Base-by-base conservation (phyloP, 2,329 filamentous ascomycete species). In the Penicillium glabrum region DNA sequence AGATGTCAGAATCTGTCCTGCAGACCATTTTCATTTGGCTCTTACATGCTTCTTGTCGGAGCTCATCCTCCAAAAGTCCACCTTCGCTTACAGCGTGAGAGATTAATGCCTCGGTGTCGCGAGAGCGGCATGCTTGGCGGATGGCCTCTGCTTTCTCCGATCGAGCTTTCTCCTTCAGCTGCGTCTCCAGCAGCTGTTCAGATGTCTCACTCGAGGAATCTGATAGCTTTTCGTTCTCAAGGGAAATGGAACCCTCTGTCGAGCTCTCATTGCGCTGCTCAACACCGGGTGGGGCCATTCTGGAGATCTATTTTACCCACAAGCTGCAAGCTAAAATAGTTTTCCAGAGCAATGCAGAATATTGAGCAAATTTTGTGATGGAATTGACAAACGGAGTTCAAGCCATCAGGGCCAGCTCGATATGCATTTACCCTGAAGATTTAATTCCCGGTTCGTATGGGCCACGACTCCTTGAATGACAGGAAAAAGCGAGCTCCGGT, bases 31-130 rank as follows among this genome's bases (percentile, higher is more conserved):
- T 46, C 41, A 27, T 23, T 46, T 35, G 37, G 27, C 33, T 84
- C 90, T 76, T 84, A 96, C 93, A 97, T 64, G 90, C 91, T 73
- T 80, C 78, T 68, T 84, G 83, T 63, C 93, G 88, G 61, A 95
- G 74, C 27, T 80, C 76, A 70, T 92, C 89, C 21, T 80, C 82
- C 54, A 91, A 69, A 60, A 91, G 82, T 19, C 89, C 89, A n/a
- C 86, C 88, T 52, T 79, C 75, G 1, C 85, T 84, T 51, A 83
- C 82, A 39, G 89, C 88, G 58, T 89, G 77, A 13, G 68, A 67
- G 58, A 83, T 79, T 54, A 92, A 79, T 44, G 76, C 74, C 35
- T 80, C 73, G 35, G 88, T 72, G 69, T 91, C 83, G 51, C 74
- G 79, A 67, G 75, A 75, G 60, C 76, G 77, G 75, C 88, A 91